These are phyloP conservation scores for Sistotremastrum niveocremeum DNA, from an alignment of 768 basidiomycete species.

Conservation along the genomic window DNA sequence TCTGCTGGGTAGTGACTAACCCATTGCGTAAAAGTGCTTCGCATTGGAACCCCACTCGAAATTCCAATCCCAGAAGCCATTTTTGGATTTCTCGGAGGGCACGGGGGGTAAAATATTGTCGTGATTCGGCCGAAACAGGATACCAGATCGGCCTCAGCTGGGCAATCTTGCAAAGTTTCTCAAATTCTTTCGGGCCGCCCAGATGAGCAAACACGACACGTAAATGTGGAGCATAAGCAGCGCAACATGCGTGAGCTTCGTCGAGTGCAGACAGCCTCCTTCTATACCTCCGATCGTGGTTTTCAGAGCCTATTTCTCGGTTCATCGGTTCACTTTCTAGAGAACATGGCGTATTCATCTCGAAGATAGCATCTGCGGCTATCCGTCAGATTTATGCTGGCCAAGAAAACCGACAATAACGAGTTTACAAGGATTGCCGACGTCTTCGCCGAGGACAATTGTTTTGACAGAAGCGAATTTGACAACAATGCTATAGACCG, in stretches of 20 bases:
- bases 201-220: conserved; percentile 42
- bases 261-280: conserved; percentile 46
- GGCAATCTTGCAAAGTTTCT: conserved; percentile 38
- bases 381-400: not conserved
- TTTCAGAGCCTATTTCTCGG: conserved; percentile 24
- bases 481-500: conserved; percentile 38
- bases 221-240: conserved; percentile 61
- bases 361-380: conserved; percentile 49
- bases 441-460: conserved; percentile 48
- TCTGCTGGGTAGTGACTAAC: conserved; percentile 44
- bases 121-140: conserved; percentile 17
- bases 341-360: conserved; percentile 48
- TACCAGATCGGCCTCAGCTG: conserved; percentile 19
- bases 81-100: conserved; percentile 31
- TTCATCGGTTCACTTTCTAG: conserved; percentile 50
- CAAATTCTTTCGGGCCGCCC: conserved; percentile 38
- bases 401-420: not conserved
- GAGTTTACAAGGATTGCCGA: conserved; percentile 46
- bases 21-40: conserved; percentile 55
- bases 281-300: conserved; percentile 34
- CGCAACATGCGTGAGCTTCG: conserved; percentile 41
- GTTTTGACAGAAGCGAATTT: conserved; percentile 44
- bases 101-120: conserved; percentile 36
- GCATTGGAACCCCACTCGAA: conserved; percentile 65
- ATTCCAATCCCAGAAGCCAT: conserved; percentile 36